Conservation (phyloP, 2,329 filamentous ascomycete species). For the Trichoderma pleuroti region DNA sequence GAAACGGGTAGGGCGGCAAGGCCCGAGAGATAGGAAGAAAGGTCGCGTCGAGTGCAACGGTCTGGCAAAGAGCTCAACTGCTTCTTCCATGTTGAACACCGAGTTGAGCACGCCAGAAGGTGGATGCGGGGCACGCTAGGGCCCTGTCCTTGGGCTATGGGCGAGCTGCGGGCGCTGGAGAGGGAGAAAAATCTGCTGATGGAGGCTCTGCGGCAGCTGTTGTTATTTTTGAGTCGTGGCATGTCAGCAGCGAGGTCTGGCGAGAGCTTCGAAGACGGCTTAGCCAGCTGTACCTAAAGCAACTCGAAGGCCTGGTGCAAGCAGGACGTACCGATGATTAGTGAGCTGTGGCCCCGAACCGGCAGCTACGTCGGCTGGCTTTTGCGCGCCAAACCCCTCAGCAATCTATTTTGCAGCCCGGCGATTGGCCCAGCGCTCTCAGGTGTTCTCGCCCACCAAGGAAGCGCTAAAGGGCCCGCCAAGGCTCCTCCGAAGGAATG, state of each 20-base stretch:
- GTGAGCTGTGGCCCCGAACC: not conserved
- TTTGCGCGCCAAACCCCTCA: conserved; percentile 6
- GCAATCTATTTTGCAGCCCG: conserved; percentile 8
- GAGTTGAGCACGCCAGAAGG: not conserved
- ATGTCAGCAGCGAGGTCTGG: not conserved
- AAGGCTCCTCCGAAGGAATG: not conserved
- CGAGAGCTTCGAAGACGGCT: conserved; percentile 1
- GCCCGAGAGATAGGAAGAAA: not conserved
- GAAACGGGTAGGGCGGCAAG: not conserved
- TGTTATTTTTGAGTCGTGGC: not conserved
- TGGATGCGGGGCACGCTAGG: not conserved
- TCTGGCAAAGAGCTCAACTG: not conserved
- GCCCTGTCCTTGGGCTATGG: not conserved
- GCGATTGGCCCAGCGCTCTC: conserved; percentile 4
- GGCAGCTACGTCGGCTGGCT: not conserved
- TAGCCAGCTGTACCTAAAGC: too few species aligned
- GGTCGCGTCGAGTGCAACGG: not conserved
- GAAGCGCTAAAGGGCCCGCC: not conserved
- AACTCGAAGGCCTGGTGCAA: too few species aligned
- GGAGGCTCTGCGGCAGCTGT: not conserved
- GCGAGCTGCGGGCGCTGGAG: conserved; percentile 6
- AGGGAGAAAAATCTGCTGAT: not conserved
- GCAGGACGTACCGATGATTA: not conserved
- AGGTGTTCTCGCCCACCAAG: not conserved
- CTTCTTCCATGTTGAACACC: not conserved